Percentiles rank a stretch among this genome's conserved stretches.
Evolutionary conservation across 257 asterid genomes (phyloP).

Genomic region (Paraleonurus japonicus): DNA sequence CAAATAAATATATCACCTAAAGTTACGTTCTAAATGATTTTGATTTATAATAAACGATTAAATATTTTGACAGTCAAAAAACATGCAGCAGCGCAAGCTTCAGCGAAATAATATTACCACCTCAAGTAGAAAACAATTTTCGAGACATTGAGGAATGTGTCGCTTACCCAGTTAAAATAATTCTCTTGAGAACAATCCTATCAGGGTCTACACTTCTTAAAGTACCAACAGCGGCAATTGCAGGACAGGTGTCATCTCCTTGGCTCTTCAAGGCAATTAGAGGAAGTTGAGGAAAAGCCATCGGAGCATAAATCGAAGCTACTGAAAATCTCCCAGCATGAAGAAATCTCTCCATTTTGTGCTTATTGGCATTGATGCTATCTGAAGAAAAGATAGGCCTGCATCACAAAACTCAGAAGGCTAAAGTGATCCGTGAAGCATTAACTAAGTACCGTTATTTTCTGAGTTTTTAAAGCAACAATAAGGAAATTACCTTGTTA

Average conservation of each 20-base stretch:
- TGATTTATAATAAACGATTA: background rate
- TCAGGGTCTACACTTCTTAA: conserved; percentile 78
- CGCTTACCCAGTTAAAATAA: conserved; percentile 87
- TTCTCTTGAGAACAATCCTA: conserved; percentile 81
- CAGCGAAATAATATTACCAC: background rate
- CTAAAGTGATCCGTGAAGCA: background rate
- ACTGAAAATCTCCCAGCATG: conserved; percentile 82
- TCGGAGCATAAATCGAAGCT: conserved; percentile 90
- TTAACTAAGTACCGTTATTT: background rate
- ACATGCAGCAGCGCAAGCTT: background rate
- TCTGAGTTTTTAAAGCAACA: conserved; percentile 10
- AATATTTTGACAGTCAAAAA: background rate
- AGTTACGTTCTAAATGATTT: background rate
- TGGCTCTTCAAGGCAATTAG: conserved; percentile 67
- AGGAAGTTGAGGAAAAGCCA: conserved; percentile 75
- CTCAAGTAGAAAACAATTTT: background rate
- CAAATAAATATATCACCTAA: background rate
- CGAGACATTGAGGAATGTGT: conserved; percentile 4
- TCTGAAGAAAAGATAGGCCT: conserved; percentile 91
- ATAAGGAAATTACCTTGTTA: conserved; percentile 49
- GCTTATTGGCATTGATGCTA: conserved; percentile 68
- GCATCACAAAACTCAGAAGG: conserved; percentile 29
- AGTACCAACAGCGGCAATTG: conserved; percentile 85
- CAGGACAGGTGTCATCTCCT: conserved; percentile 54
- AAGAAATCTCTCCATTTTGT: conserved; percentile 98